Evolutionary conservation across 83 land plant species (phyloP), one percentile per base, ranked within the genome.

Genomic region (Diphasiastrum complanatum): DNA sequence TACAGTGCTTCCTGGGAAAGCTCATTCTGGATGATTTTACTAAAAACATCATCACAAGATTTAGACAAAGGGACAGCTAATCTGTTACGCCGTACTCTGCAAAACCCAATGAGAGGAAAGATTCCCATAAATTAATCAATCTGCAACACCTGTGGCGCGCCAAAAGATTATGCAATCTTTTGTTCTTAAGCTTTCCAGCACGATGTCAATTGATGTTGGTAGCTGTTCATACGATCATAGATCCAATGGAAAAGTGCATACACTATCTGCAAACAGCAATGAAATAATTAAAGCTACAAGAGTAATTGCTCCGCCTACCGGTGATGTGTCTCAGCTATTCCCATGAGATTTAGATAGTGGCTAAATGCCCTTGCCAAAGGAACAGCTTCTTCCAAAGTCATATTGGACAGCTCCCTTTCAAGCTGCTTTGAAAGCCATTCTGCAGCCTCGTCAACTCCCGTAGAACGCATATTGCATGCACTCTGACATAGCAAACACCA

Each of bases 311-410:
- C 3, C 8, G 2, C 25, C 29, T 65, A 87, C 95, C 95, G 74
- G 64, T 92, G 98, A 65, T 92, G 91, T 4, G 98, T 92, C 47
- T 92, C 95, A 8, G 98, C 98, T 35, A 85, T 92, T 16, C 96
- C 95, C 82, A 84, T 92, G 29, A 92, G 73, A 65, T 75, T 92
- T 19, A 92, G 83, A 67, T 79, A 83, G 71, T 92, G 95, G 43
- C 98, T 92, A 48, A 81, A 92, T 6, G 95, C 88, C 8, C 97
- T 81, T n/a, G 91, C 97, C 14, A 92, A 73, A 8, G 80, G 68
- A 22, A 81, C 69, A 0, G 91, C 90, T 46, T 87, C 95, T 56
- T 92, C 97, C 14, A 92, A 59, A 2, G 72, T 78, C 87, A 92
- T 83, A 25, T 72, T 71, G 0, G 83, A 80, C 28, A 92, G 66